A percentile compares a stretch with the other conserved stretches of the same genome.
Evolutionary conservation across 2,329 filamentous ascomycete species (phyloP).

Genomic region (Mycosphaerelloides madeirae): DNA sequence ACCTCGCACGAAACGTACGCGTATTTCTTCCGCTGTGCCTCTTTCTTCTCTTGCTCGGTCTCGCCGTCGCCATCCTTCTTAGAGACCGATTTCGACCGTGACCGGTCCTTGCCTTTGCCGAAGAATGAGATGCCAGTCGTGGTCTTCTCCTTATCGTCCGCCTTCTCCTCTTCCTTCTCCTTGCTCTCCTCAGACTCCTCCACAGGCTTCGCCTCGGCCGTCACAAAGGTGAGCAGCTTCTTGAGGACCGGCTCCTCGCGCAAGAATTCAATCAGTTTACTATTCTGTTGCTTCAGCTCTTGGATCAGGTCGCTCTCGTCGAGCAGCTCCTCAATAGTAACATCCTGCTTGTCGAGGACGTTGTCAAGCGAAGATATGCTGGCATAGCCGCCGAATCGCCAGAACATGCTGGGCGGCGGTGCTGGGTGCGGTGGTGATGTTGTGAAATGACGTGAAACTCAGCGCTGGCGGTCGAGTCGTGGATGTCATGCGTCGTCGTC

Average conservation of each 20-base stretch:
- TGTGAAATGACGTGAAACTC: slow-evolving; percentile 3
- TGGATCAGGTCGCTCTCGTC: slow-evolving; percentile 95
- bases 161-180: slow-evolving; percentile 34
- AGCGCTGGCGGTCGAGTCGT: slow-evolving; percentile 1
- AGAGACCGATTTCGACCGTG: slow-evolving; percentile 42
- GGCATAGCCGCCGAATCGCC: slow-evolving; percentile 98
- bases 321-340: slow-evolving; percentile 89
- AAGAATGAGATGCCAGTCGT: slow-evolving; percentile 43
- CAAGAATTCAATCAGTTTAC: slow-evolving; percentile 93
- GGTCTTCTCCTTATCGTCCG: slow-evolving; percentile 47
- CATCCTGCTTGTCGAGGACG: slow-evolving; percentile 91
- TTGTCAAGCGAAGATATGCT: slow-evolving; percentile 95
- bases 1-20: slow-evolving; percentile 92
- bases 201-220: slow-evolving; percentile 63
- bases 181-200: slow-evolving; percentile 34
- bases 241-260: slow-evolving; percentile 81
- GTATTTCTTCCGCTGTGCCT: slow-evolving; percentile 89
- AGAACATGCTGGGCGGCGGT: slow-evolving; percentile 74
- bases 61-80: slow-evolving; percentile 38
- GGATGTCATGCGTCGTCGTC: no score
- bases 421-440: neutral
- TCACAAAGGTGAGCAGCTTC: slow-evolving; percentile 84
- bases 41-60: slow-evolving; percentile 63
- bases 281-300: slow-evolving; percentile 96
- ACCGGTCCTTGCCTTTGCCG: slow-evolving; percentile 39